Percentiles rank a stretch among this genome's conserved stretches.
Evolutionary conservation across 192 early-diverging fungal genomes (phyloP).

Genomic region (Chytriomyces sp.): DNA sequence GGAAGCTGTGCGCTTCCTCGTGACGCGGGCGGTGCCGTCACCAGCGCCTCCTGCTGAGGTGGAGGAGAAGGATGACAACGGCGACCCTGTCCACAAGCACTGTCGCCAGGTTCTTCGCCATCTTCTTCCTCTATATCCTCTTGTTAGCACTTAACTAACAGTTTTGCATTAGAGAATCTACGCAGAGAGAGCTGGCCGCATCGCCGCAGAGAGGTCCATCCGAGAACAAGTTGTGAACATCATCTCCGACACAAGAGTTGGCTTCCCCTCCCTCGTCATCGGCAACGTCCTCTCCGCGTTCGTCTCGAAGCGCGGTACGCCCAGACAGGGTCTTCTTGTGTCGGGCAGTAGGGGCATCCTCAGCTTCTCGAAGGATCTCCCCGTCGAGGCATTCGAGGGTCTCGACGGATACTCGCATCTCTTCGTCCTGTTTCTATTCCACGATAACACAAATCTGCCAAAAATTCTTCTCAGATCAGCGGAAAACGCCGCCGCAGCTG

Average conservation of each 20-base stretch:
- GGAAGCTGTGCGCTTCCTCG: neutral
- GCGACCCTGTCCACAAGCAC: constrained; percentile 3
- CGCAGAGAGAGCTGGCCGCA: constrained; percentile 38
- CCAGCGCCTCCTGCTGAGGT: no score
- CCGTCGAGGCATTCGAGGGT: constrained; percentile 37
- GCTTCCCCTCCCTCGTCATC: constrained; percentile 41
- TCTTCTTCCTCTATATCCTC: no score
- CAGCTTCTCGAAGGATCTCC: constrained; percentile 29
- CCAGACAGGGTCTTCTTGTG: constrained; percentile 40
- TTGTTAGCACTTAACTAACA: no score
- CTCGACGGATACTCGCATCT: constrained; percentile 37
- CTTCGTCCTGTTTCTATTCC: constrained; percentile 39
- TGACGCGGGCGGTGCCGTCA: no score
- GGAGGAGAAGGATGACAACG: neutral
- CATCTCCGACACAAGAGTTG: constrained; percentile 24
- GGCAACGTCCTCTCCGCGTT: constrained; percentile 32
- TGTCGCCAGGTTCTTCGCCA: no score
- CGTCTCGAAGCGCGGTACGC: constrained; percentile 38
- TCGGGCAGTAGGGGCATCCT: constrained; percentile 22
- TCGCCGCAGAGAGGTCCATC: constrained; percentile 39
- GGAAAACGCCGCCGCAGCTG: neutral
- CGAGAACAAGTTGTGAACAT: constrained; percentile 33
- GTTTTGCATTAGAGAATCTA: constrained; percentile 36
- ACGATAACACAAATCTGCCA: constrained; percentile 45
- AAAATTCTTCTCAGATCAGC: constrained; percentile 31